phyloP scores from a whole-genome alignment of 768 basidiomycete genomes.

The Mycena olivaceomarginata region DNA sequence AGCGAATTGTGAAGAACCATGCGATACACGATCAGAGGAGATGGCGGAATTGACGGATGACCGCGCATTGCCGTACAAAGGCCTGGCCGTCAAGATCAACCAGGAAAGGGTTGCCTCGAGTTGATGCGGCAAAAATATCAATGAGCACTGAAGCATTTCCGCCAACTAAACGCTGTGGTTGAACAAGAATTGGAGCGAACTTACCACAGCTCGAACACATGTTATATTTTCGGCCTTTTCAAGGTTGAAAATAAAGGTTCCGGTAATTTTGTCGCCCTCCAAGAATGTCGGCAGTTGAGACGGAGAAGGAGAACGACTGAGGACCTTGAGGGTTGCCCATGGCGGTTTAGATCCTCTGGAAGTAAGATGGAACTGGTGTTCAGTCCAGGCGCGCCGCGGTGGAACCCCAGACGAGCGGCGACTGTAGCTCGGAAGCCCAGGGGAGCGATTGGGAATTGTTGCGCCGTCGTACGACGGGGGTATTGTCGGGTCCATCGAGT shows the following conservation, averaged over 20 bases:
- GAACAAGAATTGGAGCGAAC: slow-evolving; percentile 31
- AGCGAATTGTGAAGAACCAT: slow-evolving; percentile 38
- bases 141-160: not conserved
- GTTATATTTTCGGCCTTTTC: slow-evolving; percentile 58
- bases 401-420: slow-evolving; percentile 8
- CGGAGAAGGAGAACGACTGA: slow-evolving; percentile 58
- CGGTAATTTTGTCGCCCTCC: slow-evolving; percentile 47
- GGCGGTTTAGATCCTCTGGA: slow-evolving; percentile 44
- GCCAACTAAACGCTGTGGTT: not conserved
- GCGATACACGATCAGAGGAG: slow-evolving; percentile 17
- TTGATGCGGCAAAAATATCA: not conserved
- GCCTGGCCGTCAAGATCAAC: not conserved
- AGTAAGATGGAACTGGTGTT: slow-evolving; percentile 39
- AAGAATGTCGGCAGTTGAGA: slow-evolving; percentile 48
- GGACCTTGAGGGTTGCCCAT: slow-evolving; percentile 63
- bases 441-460: not conserved
- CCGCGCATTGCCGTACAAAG: slow-evolving; percentile 13
- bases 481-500: slow-evolving; percentile 43
- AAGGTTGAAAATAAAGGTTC: slow-evolving; percentile 39
- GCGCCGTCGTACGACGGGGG: slow-evolving; percentile 29
- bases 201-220: slow-evolving; percentile 61
- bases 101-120: not conserved
- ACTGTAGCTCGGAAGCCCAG: slow-evolving; percentile 34
- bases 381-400: slow-evolving; percentile 29
- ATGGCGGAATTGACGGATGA: slow-evolving; percentile 7